These are phyloP conservation scores for Talinum fruticosum DNA, from an alignment of 148 eudicot genomes.

Conservation along the genomic window DNA sequence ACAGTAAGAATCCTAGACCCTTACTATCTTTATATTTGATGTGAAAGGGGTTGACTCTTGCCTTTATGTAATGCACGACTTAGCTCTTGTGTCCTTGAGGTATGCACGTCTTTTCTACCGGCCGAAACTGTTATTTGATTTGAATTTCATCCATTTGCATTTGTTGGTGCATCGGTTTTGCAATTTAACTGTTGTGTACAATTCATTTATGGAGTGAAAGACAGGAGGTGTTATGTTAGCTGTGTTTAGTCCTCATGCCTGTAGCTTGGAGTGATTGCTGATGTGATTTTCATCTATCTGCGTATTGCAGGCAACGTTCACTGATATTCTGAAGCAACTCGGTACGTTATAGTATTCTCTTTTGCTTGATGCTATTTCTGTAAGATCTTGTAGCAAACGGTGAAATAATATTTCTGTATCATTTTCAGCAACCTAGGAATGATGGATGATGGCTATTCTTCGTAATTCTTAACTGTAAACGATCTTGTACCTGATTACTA, in stretches of 20 bases:
- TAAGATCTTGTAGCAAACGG: neutral
- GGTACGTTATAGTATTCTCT: conserved; percentile 42
- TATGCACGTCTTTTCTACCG: neutral
- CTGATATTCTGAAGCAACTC: conserved; percentile 86
- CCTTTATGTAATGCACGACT: neutral
- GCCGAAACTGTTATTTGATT: neutral
- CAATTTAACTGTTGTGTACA: neutral
- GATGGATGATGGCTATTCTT: neutral
- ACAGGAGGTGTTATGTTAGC: neutral
- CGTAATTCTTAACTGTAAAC: neutral
- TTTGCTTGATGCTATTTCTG: neutral
- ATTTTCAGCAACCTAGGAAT: neutral
- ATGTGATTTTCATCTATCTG: conserved; percentile 14
- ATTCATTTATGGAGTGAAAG: neutral
- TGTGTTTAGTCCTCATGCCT: neutral
- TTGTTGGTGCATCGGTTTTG: neutral
- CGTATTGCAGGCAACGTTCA: conserved; percentile 84
- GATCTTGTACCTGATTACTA: neutral
- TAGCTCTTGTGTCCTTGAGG: neutral
- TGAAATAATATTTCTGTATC: neutral
- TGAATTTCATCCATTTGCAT: neutral
- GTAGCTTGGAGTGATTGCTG: conserved; percentile 5
- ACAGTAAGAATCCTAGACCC: conserved; percentile 49
- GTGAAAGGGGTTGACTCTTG: neutral
- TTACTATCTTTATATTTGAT: neutral